Base-by-base conservation (phyloP, 192 early-diverging fungal genomes). In the Backusella liffmaniae region DNA sequence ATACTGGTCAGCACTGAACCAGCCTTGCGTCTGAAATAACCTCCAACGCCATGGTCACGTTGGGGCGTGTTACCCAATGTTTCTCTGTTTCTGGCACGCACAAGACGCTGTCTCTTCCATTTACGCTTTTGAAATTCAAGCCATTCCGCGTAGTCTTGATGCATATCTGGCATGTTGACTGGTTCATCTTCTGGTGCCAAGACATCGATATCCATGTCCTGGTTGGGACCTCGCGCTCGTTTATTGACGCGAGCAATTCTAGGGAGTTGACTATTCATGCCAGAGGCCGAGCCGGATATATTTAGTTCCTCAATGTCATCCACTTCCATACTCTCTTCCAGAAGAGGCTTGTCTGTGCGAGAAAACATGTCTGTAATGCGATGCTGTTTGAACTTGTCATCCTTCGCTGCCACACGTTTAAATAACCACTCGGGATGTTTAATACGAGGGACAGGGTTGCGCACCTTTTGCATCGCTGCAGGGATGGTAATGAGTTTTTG, bases 401-500 rank as follows among this genome's bases (percentile, higher is more conserved):
- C 87, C n/a, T 88, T 84, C 0, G 85, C 86, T 7, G 87, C 86
- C 5, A 98, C 89, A 12, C 95, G 89, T 77, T 95, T 94, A 23
- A 87, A 86, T 46, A 99, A 82, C 98, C 98, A 99, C 73, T 98
- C 96, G 2, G 98, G 98, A 80, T 98, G 96, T 1, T 85, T 81
- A 16, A 99, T 90, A 37, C 98, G 88, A 8, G 96, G 96, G 26
- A 99, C 92, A 0, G 98, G 98, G 79, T 99, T 99, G 5, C 85
- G 35, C 12, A 99, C 91, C 51, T 93, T 91, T 80, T 99, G 98
- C 95, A 97, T 95, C 0, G 96, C 96, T 8, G 98, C 98, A 0
- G 98, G 98, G 77, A 99, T 99, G 1, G 97, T 98, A 73, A 99
- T 97, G 32, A 98, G 84, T 80, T 98, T 99, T 78, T 97, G 96